Percentiles rank a stretch among this genome's conserved stretches.
These are phyloP conservation scores for Cystofilobasidium ferigula DNA, from an alignment of 768 basidiomycete genomes.

Conservation along the genomic window DNA sequence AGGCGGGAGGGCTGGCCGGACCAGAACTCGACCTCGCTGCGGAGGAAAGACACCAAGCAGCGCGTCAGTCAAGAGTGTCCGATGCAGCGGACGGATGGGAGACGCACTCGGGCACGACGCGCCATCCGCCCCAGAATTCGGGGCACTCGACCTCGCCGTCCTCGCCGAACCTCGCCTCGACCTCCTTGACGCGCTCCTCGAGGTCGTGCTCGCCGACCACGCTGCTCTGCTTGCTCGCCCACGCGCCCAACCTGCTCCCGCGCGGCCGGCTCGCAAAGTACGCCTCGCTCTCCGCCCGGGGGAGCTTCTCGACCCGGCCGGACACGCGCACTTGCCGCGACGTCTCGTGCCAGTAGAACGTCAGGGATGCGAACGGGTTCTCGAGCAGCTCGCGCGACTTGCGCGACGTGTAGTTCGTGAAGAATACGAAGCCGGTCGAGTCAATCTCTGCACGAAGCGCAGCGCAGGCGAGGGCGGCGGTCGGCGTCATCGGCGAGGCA, in stretches of 20 bases:
- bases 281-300: conserved; percentile 57
- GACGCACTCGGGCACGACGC: conserved; percentile 24
- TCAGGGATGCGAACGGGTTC: conserved; percentile 70
- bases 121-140: conserved; percentile 26
- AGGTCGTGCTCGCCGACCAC: conserved; percentile 46
- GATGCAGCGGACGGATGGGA: neutral
- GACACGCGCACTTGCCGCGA: conserved; percentile 69
- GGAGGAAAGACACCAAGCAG: neutral
- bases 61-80: no score
- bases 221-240: conserved; percentile 81
- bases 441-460: conserved; percentile 54
- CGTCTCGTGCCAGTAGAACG: conserved; percentile 85
- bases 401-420: conserved; percentile 89
- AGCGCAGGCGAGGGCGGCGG: neutral
- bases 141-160: conserved; percentile 41
- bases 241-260: conserved; percentile 77
- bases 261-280: conserved; percentile 76
- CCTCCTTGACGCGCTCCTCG: conserved; percentile 33
- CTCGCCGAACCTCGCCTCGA: conserved; percentile 47
- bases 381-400: conserved; percentile 68
- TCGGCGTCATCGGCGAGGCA: conserved; percentile 56
- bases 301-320: conserved; percentile 71
- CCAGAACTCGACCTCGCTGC: conserved; percentile 27
- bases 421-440: conserved; percentile 75
- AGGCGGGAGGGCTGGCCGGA: conserved; percentile 25